Evolutionary conservation across 352 stramenopile species (phyloP), one percentile per base, ranked within the genome.

Genomic region (Phytopythium boreale): DNA sequence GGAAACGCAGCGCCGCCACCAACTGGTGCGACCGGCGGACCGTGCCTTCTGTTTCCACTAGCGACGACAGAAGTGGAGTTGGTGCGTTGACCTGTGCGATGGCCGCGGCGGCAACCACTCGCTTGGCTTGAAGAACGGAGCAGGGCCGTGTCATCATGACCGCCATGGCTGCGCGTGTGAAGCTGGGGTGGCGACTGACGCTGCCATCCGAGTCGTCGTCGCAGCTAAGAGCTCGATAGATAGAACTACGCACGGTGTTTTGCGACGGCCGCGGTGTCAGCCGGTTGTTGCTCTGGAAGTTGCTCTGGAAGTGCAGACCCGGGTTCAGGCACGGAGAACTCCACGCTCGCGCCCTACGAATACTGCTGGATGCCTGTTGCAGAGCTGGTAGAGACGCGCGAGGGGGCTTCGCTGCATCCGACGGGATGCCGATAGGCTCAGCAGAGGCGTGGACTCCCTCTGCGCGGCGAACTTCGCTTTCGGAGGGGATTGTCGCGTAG

Each of bases 161-260:
- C 44, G 75, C 59, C 73, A 84, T 80, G 17, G 77, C 75, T 6
- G 69, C 69, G 29, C 71, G 80, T 7, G 73, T 66, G 51, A 87
- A 87, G 58, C 69, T 87, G 0, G 67, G 44, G 26, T 14, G n/a
- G 14, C 22, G 41, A 41, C 20, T 34, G 10, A 14, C 12, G 19
- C n/a, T 67, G 19, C 11, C 3, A 26, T 51, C 22, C 36, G n/a
- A 11, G 2, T 26, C 51, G 20, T 56, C 15, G 19, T 15, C 2
- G 19, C 59, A n/a, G 34, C 20, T 52, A 8, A 47, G 34, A 1
- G 8, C 14, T 63, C 46, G 31, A 19, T 20, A 60, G 9, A 60
- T n/a, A 17, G 17, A 61, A 3, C 17, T 17, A 1, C 14, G 34
- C 5, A 19, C 2, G 17, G 50, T 27, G 10, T 15, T 11, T 15